Evolutionary conservation across 2,329 filamentous ascomycete genomes (phyloP).

Genomic region (Xylaria sp.): DNA sequence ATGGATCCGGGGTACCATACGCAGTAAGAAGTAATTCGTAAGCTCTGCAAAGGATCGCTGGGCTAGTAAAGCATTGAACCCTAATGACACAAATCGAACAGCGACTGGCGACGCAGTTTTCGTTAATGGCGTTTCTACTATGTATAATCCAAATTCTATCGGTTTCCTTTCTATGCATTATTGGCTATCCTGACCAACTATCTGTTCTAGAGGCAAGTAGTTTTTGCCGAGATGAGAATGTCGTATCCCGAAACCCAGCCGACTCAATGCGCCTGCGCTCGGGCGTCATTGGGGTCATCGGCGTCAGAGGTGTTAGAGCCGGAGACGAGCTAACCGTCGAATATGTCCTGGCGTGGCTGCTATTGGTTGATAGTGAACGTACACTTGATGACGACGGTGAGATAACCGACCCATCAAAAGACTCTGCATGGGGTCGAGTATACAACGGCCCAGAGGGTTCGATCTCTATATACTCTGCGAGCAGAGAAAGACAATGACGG

Average conservation of each 20-base stretch:
- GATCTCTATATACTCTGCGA: constrained; percentile 40
- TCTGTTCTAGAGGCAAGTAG: constrained; percentile 31
- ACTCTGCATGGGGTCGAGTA: constrained; percentile 29
- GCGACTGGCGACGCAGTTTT: constrained; percentile 5
- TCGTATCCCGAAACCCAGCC: constrained; percentile 41
- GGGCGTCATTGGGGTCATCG: constrained; percentile 39
- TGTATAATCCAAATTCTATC: constrained; percentile 17
- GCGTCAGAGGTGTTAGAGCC: constrained; percentile 18
- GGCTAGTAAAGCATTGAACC: neutral
- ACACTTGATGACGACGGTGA: constrained; percentile 42
- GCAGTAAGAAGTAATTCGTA: too few species aligned
- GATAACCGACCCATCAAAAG: constrained; percentile 32
- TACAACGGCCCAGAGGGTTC: constrained; percentile 41
- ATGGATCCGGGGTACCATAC: too few species aligned
- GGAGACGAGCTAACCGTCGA: constrained; percentile 40
- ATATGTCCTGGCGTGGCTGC: constrained; percentile 35
- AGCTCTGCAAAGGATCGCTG: neutral
- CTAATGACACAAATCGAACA: neutral
- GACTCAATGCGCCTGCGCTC: constrained; percentile 38
- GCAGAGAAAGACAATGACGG: neutral
- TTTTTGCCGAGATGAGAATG: constrained; percentile 43
- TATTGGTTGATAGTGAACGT: constrained; percentile 36
- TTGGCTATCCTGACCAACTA: constrained; percentile 30
- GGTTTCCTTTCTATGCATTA: constrained; percentile 5
- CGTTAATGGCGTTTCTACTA: constrained; percentile 21